These are phyloP conservation scores for Mortierella sp. DNA, from an alignment of 371 early-diverging fungal genomes.

Conservation along the genomic window DNA sequence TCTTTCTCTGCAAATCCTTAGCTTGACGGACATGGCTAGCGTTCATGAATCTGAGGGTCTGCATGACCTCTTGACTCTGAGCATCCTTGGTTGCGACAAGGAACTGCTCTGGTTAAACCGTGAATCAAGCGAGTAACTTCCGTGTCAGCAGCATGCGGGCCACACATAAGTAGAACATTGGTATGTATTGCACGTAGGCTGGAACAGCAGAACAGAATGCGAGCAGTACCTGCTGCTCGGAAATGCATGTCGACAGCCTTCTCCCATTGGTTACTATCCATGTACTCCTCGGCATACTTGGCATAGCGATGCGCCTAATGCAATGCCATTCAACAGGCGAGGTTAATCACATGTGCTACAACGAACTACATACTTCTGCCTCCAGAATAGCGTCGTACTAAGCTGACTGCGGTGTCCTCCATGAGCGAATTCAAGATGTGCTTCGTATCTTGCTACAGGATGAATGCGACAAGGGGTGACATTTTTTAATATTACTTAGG, in stretches of 20 bases:
- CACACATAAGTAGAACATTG: no score
- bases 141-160: neutral
- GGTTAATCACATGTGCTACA: no score
- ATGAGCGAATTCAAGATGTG: no score
- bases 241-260: conserved; percentile 43
- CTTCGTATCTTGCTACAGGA: no score
- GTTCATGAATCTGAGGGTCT: conserved; percentile 48
- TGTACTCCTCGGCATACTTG: conserved; percentile 33
- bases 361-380: neutral
- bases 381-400: conserved; percentile 10
- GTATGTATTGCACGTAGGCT: neutral
- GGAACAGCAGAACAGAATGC: neutral
- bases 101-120: conserved; percentile 32
- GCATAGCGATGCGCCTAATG: conserved; percentile 50
- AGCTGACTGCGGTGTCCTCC: conserved; percentile 52
- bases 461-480: no score
- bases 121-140: neutral
- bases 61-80: conserved; percentile 37
- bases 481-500: no score
- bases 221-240: conserved; percentile 32
- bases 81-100: conserved; percentile 40
- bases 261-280: conserved; percentile 24
- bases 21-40: conserved; percentile 47
- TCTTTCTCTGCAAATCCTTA: conserved; percentile 33
- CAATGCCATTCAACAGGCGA: no score